A percentile compares a stretch with the other conserved stretches of the same genome.
These are phyloP conservation scores for Auricularia cornea DNA, from an alignment of 768 basidiomycete species.

Conservation along the genomic window DNA sequence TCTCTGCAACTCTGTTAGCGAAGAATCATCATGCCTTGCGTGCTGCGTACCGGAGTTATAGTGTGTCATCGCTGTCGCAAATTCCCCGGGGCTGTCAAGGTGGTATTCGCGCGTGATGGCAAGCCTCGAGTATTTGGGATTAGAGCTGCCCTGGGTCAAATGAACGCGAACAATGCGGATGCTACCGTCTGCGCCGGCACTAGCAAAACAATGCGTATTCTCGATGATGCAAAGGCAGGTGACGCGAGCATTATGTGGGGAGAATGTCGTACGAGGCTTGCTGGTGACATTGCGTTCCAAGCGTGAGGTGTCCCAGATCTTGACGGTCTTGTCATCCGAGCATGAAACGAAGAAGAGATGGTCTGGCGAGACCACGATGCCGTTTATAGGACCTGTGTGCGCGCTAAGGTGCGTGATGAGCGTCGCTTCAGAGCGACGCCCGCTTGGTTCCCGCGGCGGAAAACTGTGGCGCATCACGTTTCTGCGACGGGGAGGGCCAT, in stretches of 20 bases:
- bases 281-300: slow-evolving; percentile 90
- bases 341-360: slow-evolving; percentile 67
- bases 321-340: slow-evolving; percentile 31
- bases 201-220: slow-evolving; percentile 80
- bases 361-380: slow-evolving; percentile 83
- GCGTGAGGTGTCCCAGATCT: slow-evolving; percentile 57
- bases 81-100: slow-evolving; percentile 64
- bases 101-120: slow-evolving; percentile 76
- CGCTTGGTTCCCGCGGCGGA: slow-evolving; percentile 51
- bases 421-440: slow-evolving; percentile 60
- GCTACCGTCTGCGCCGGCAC: slow-evolving; percentile 23
- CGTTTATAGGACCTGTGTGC: slow-evolving; percentile 72
- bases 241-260: slow-evolving; percentile 52
- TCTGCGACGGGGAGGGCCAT: slow-evolving; percentile 71
- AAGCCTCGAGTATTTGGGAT: slow-evolving; percentile 79
- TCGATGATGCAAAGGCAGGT: slow-evolving; percentile 75
- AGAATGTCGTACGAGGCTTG: slow-evolving; percentile 38
- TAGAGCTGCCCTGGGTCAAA: slow-evolving; percentile 49
- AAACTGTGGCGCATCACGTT: slow-evolving; percentile 64
- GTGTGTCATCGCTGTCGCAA: slow-evolving; percentile 77
- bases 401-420: slow-evolving; percentile 80
- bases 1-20: slow-evolving; percentile 34
- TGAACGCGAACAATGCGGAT: slow-evolving; percentile 65
- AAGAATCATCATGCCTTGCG: background rate
- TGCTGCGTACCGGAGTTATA: slow-evolving; percentile 58